Evolutionary conservation across 75 land plant species (phyloP).

Genomic region (Sequoiadendron giganteum): DNA sequence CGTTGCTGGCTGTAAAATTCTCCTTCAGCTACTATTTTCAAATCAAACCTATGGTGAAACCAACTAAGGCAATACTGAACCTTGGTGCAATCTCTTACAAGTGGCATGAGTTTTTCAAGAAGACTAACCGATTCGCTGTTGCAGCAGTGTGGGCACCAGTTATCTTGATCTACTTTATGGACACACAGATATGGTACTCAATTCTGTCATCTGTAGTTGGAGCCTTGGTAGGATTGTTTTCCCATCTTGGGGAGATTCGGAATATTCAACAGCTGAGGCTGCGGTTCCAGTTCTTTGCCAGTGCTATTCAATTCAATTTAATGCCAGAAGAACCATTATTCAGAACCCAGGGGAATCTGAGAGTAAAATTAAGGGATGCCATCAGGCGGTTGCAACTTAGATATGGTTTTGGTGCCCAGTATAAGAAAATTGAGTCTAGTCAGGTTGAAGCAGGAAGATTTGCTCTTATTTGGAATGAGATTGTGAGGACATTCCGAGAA

Average conservation of each 20-base stretch:
- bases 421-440: constrained; percentile 61
- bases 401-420: constrained; percentile 76
- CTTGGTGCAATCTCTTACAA: constrained; percentile 27
- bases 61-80: constrained; percentile 40
- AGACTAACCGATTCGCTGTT: constrained; percentile 67
- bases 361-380: constrained; percentile 53
- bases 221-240: constrained; percentile 77
- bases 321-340: constrained; percentile 80
- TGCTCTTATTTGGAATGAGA: constrained; percentile 85
- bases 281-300: constrained; percentile 93
- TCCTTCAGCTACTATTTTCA: constrained; percentile 76
- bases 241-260: constrained; percentile 93
- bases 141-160: constrained; percentile 68
- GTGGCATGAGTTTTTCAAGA: constrained; percentile 60
- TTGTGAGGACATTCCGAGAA: constrained; percentile 66
- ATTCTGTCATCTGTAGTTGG: constrained; percentile 79
- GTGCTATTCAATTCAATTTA: constrained; percentile 88
- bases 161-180: constrained; percentile 85
- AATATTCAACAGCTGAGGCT: constrained; percentile 73
- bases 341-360: constrained; percentile 36
- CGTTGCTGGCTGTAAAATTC: constrained; percentile 62
- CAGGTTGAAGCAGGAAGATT: constrained; percentile 79
- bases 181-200: constrained; percentile 89
- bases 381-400: constrained; percentile 71
- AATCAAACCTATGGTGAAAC: constrained; percentile 64